Evolutionary conservation across 2,329 filamentous ascomycete species (phyloP), one percentile per base, ranked within the genome.

Genomic region (Penicillium sp.): DNA sequence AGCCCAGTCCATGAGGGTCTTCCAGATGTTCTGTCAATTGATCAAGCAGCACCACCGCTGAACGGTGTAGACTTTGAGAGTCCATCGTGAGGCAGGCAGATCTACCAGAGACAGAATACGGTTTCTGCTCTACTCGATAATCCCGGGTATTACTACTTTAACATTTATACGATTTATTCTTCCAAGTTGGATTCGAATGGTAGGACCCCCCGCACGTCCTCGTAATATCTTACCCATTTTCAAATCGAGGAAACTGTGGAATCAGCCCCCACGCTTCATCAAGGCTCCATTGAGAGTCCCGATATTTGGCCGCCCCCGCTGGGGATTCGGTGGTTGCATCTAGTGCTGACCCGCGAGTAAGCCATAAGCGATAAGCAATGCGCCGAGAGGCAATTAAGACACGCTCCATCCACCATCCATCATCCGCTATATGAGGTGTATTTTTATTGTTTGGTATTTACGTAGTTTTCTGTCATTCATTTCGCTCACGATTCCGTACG

Each of bases 1-100:
- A 55, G 16, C 55, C 59, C 30, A 57, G 33, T 11, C 57, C 51
- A n/a, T 53, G 48, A 10, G 46, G 40, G 16, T 43, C 56, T 14
- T 58, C 48, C 14, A 58, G 49, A 5, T 35, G 56, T 19, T 58
- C 56, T 10, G 56, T 58, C 26, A 58, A 28, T 37, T 33, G 37
- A 25, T 52, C 40, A 43, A 58, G 46, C 19, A 58, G 28, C 28
- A 13, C 25, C 16, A 25, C 28, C 8, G 56, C 56, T 11, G 48
- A 46, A 22, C 30, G 16, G 13, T 38, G 49, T 19, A 52, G 11
- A 38, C 22, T 10, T 33, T 11, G 7, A 25, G 49, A 13, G n/a
- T 52, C 49, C 49, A 52, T 52, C 4, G 49, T 52, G 16, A 25
- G 35, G n/a, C 16, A 30, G n/a, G 16, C 10, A 13, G n/a, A 26